These are phyloP conservation scores for Leptodontidium sp. DNA, from an alignment of 2,329 filamentous ascomycete genomes.

Conservation along the genomic window DNA sequence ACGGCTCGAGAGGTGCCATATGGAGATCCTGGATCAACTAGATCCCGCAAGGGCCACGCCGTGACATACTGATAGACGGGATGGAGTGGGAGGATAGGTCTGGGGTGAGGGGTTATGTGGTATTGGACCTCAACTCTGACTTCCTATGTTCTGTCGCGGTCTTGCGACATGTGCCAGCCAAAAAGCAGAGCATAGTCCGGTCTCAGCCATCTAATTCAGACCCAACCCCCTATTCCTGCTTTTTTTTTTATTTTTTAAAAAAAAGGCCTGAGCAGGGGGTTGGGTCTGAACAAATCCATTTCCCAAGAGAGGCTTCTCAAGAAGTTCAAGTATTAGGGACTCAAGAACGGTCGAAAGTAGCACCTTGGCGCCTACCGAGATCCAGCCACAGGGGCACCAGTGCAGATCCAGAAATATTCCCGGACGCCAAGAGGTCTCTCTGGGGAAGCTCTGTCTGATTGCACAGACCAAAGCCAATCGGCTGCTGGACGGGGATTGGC, in stretches of 20 bases:
- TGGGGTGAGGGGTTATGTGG: not conserved
- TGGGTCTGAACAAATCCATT: too few relatives aligned
- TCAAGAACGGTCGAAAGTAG: not conserved
- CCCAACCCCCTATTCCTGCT: too few relatives aligned
- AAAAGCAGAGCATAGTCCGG: too few relatives aligned
- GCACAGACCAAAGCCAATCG: conserved; percentile 18
- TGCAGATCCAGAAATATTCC: conserved; percentile 10
- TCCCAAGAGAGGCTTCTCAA: too few relatives aligned
- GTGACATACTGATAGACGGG: not conserved
- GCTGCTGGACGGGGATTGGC: not conserved
- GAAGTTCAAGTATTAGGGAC: not conserved
- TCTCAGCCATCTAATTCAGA: too few relatives aligned
- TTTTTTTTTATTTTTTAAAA: too few relatives aligned
- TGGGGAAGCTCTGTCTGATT: conserved; percentile 17
- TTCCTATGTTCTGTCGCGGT: not conserved
- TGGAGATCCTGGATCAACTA: not conserved
- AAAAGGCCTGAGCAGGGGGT: too few relatives aligned
- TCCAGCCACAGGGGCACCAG: not conserved
- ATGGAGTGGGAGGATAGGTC: not conserved
- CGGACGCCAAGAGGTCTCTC: conserved; percentile 6
- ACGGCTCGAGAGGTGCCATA: not conserved
- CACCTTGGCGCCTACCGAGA: conserved; percentile 6
- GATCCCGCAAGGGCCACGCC: conserved; percentile 13
- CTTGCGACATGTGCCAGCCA: not conserved
- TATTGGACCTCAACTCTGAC: not conserved